Evolutionary conservation across 2,329 filamentous ascomycete species (phyloP).

Genomic region (Akanthomyces muscarius): DNA sequence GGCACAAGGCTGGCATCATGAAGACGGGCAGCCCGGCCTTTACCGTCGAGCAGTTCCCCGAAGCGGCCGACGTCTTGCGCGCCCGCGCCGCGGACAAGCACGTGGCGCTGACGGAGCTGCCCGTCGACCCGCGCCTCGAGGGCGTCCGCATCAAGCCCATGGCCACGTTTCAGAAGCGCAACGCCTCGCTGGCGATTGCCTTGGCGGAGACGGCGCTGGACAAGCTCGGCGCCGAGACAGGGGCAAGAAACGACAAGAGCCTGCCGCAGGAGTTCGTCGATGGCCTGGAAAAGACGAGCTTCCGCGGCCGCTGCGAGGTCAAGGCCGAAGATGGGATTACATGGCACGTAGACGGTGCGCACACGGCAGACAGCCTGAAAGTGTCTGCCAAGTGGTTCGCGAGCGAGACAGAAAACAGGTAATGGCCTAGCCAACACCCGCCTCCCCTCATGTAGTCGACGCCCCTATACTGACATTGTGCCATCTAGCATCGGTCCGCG

Average conservation of each 20-base stretch:
- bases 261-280: constrained; percentile 63
- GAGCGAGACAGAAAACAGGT: constrained; percentile 37
- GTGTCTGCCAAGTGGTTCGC: constrained; percentile 81
- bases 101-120: constrained; percentile 44
- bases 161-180: constrained; percentile 56
- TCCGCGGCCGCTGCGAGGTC: constrained; percentile 74
- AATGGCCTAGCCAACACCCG: constrained; percentile 14
- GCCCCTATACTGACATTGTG: background rate
- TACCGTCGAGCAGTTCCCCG: constrained; percentile 48
- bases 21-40: constrained; percentile 57
- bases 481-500: constrained; percentile 35
- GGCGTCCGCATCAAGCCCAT: constrained; percentile 47
- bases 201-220: constrained; percentile 48
- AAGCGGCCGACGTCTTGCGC: constrained; percentile 42
- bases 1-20: constrained; percentile 72
- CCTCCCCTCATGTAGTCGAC: too few relatives aligned
- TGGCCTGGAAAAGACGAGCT: constrained; percentile 70
- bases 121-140: constrained; percentile 42
- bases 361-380: constrained; percentile 85
- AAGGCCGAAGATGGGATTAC: constrained; percentile 53
- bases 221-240: constrained; percentile 37
- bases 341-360: constrained; percentile 92
- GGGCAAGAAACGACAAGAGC: constrained; percentile 22
- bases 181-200: constrained; percentile 50
- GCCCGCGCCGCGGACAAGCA: constrained; percentile 50